Evolutionary conservation across 495 filamentous ascomycete species (phyloP).

Genomic region (Cetradonia linearis): DNA sequence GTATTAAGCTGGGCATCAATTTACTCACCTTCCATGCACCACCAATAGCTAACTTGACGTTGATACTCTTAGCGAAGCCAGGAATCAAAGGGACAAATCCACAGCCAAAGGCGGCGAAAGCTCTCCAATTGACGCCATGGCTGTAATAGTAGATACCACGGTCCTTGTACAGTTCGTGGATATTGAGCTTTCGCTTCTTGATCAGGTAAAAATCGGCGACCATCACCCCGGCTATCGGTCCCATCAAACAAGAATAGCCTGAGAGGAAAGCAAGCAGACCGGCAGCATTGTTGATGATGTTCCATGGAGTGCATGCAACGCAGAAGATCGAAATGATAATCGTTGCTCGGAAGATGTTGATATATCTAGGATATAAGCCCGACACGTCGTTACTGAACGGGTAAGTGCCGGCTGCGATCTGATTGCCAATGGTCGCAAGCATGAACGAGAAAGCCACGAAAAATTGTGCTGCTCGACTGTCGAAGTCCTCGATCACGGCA

Average conservation of each 20-base stretch:
- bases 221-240: constrained; percentile 37
- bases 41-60: constrained; percentile 18
- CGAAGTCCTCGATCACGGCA: constrained; percentile 38
- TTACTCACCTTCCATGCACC: constrained; percentile 24
- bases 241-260: constrained; percentile 34
- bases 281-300: constrained; percentile 47
- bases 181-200: constrained; percentile 35
- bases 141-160: constrained; percentile 32
- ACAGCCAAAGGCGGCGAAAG: constrained; percentile 21
- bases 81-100: constrained; percentile 21
- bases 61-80: constrained; percentile 26
- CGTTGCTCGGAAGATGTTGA: constrained; percentile 48
- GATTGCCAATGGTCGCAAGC: constrained; percentile 47
- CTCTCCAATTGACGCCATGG: constrained; percentile 28
- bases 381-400: constrained; percentile 51
- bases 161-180: constrained; percentile 45
- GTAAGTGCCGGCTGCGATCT: constrained; percentile 50
- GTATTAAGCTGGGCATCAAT: not conserved
- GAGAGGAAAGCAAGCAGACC: constrained; percentile 51
- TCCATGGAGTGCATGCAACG: constrained; percentile 50
- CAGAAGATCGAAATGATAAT: constrained; percentile 43
- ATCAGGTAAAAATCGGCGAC: constrained; percentile 42
- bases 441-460: constrained; percentile 43
- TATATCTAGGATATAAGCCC: constrained; percentile 46
- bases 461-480: constrained; percentile 46